phyloP scores from a whole-genome alignment of 2,329 filamentous ascomycete genomes.

The Fusarium sp. region DNA sequence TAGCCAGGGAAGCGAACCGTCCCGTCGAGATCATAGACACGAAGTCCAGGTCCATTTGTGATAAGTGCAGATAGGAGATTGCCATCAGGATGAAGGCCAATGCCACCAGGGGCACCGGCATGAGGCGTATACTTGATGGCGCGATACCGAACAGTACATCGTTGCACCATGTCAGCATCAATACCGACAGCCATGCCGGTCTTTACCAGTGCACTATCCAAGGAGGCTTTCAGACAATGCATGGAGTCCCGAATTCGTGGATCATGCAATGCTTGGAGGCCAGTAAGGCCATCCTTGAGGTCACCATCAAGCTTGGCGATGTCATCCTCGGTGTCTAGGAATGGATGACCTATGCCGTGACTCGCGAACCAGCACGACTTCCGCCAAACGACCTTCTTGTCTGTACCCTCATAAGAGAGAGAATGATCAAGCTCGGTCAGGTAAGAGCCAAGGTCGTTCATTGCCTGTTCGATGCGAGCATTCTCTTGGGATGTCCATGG shows the following conservation, averaged over 20 bases:
- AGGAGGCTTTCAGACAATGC: neutral
- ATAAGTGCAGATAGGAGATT: slow-evolving; percentile 4
- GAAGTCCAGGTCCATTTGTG: slow-evolving; percentile 3
- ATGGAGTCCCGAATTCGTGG: neutral
- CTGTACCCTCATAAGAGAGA: slow-evolving; percentile 19
- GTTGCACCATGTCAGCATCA: neutral
- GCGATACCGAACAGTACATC: slow-evolving; percentile 13
- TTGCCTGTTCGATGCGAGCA: slow-evolving; percentile 4
- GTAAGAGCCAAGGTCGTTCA: slow-evolving; percentile 14
- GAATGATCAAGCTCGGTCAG: slow-evolving; percentile 10
- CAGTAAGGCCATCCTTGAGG: slow-evolving; percentile 12
- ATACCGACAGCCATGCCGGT: slow-evolving; percentile 13
- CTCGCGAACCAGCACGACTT: slow-evolving; percentile 27
- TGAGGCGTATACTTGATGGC: slow-evolving; percentile 14
- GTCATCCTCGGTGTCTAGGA: slow-evolving; percentile 2
- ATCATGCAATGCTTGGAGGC: neutral
- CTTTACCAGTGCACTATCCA: neutral
- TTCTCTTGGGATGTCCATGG: slow-evolving; percentile 11
- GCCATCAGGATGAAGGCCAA: slow-evolving; percentile 13
- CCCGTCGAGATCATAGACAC: slow-evolving; percentile 1
- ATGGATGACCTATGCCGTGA: slow-evolving; percentile 12
- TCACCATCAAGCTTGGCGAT: slow-evolving; percentile 23
- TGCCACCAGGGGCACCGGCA: neutral
- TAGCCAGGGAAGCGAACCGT: neutral
- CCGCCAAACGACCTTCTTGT: slow-evolving; percentile 23